Base-by-base conservation (phyloP, 208 protist species). In the Porcisia hertigi region DNA sequence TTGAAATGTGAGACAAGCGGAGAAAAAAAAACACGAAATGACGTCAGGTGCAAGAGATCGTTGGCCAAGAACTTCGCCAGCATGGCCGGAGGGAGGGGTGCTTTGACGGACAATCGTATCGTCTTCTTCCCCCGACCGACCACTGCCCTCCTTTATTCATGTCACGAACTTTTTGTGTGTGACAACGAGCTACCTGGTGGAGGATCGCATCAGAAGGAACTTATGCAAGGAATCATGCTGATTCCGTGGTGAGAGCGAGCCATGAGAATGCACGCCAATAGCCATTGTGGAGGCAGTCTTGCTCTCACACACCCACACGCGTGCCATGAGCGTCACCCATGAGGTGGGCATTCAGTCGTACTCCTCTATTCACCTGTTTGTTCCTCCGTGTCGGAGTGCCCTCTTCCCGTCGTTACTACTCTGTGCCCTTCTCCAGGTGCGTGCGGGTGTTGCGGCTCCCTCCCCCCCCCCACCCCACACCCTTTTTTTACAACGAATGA, bases 401-500 rank as follows among this genome's bases (percentile, higher is more conserved):
- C 20, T 45, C 18, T 6, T 23, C 8, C 34, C 14, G 3, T 12
- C 12, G 36, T 0, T 5, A 60, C 57, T 58, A 25, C 54, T 20
- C 6, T 25, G 20, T 25, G 25, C n/a, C 57, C 53, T 45, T 30
- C 25, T 64, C 16, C 59, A 5, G 14, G 30, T 45, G 39, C 9
- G 14, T n/a, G 59, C 59, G 2, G 14, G 11, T 18, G 34, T 66
- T 36, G 36, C 14, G 59, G 34, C 41, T 43, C 64, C 47, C 43
- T 41, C n/a, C n/a, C n/a, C n/a, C n/a, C n/a, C n/a, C n/a, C n/a
- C n/a, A n/a, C n/a, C n/a, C n/a, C n/a, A n/a, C n/a, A n/a, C n/a
- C n/a, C n/a, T n/a, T n/a, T n/a, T n/a, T 69, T 36, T 5, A 41
- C 64, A 69, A 69, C 64, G 64, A 69, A 41, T 69, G 41, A 41